Base-by-base conservation (phyloP, 2,329 filamentous ascomycete species). In the Sarocladium kiliense region DNA sequence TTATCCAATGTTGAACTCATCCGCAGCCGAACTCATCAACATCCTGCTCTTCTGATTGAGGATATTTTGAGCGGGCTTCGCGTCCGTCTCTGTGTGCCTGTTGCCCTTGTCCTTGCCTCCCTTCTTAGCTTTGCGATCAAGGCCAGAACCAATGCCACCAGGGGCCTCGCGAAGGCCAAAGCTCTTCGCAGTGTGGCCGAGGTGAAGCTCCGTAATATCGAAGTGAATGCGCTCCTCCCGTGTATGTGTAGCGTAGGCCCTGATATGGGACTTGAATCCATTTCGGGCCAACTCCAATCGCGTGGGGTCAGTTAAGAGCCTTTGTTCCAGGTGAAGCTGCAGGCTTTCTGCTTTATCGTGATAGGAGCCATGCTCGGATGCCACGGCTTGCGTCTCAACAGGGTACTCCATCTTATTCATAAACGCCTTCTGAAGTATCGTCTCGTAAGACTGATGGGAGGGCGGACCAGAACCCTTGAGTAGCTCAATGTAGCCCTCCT, bases 221-320 rank as follows among this genome's bases (percentile, higher is more conserved):
- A 99, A 99, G 67, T 88, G 92, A 54, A 77, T 77, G 54, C 94
- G 81, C 74, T 99, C 94, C 42, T 87, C 86, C 27, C 89, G 86
- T 26, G 93, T 83, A 70, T 99, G 94, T 0, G 94, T 99, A 2
- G 94, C 91, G 68, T 99, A 99, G 1, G 94, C 94, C 55, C 94
- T 82, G 55, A 99, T 87, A 65, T 97, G 92, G 53, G 89, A 94
- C 66, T 95, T 91, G 74, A 89, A 99, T 0, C 87, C 94, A 61
- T 89, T 85, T 19, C 91, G 83, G 0, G 89, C 93, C 64, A 91
- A 81, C 63, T 96, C 91, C 3, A 96, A 81, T 37, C 88, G 82
- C 55, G 84, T 84, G 0, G 82, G 74, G 55, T 87, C 81, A 34
- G 84, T 70, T 34, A 84, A 75, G 4, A 85, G 72, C 1, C 81